phyloP scores from a whole-genome alignment of 331 rosid genomes.

The Quercus tomentella region DNA sequence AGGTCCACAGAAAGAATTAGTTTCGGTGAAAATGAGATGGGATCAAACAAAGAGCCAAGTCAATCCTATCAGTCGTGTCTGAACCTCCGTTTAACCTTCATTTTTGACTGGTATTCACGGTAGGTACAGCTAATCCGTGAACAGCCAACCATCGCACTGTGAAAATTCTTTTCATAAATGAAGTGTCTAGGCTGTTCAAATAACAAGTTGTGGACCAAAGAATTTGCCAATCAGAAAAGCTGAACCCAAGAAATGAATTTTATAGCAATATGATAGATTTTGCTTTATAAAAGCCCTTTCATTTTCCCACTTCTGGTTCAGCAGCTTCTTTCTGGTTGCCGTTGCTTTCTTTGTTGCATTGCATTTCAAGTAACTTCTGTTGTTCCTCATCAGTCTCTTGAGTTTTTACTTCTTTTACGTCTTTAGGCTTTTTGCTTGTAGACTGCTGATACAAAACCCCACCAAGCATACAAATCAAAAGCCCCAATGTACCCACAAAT shows the following conservation, averaged over 20 bases:
- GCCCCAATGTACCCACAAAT: constrained; percentile 72
- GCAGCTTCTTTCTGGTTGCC: constrained; percentile 19
- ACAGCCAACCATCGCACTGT: too few species aligned
- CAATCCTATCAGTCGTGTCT: neutral
- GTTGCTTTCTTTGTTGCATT: constrained; percentile 22
- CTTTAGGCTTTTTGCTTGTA: constrained; percentile 56
- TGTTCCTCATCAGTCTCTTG: constrained; percentile 48
- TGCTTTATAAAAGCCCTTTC: neutral
- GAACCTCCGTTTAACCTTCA: neutral
- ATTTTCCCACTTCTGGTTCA: constrained; percentile 8
- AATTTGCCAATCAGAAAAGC: neutral
- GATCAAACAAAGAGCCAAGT: neutral
- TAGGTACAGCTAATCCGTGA: too few species aligned
- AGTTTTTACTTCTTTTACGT: constrained; percentile 28
- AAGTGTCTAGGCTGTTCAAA: neutral
- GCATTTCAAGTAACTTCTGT: constrained; percentile 59
- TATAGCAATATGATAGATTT: neutral
- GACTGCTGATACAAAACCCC: constrained; percentile 84
- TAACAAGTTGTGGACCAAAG: neutral
- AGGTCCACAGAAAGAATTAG: neutral
- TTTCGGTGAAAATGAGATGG: neutral
- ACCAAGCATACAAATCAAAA: constrained; percentile 74
- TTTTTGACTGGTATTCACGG: neutral
- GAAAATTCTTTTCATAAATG: neutral
- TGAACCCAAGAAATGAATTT: neutral